Evolutionary conservation across 352 stramenopile genomes (phyloP).

Genomic region (Phytophthora cajani): DNA sequence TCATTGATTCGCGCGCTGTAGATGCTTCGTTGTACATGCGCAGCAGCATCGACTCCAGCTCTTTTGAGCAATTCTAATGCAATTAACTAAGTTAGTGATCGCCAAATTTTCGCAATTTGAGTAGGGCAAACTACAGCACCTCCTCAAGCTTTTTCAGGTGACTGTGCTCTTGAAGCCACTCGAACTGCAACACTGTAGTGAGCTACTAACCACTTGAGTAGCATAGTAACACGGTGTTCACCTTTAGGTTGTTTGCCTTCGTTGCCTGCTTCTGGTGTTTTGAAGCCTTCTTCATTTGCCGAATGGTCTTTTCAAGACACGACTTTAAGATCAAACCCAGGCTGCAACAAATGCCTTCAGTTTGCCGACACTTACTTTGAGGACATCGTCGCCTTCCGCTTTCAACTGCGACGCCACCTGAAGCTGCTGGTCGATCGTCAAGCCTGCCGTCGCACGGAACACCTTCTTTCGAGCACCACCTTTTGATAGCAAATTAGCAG

Average conservation of each 20-base stretch:
- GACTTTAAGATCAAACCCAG: not conserved
- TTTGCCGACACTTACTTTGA: conserved; percentile 45
- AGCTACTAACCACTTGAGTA: not conserved
- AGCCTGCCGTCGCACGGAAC: conserved; percentile 69
- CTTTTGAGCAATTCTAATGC: conserved; percentile 56
- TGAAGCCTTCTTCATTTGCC: conserved; percentile 68
- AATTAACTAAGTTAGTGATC: not conserved
- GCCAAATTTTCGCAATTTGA: not conserved
- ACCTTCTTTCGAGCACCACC: conserved; percentile 53
- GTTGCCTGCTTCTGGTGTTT: conserved; percentile 66
- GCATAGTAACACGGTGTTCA: conserved; percentile 6
- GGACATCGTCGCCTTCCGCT: conserved; percentile 51
- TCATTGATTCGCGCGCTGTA: conserved; percentile 31
- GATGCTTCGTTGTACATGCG: conserved; percentile 73
- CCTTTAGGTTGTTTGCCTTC: conserved; percentile 69
- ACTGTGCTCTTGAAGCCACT: conserved; percentile 74
- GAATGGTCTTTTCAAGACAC: conserved; percentile 48
- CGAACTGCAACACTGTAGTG: conserved; percentile 41
- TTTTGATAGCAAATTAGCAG: conserved; percentile 10
- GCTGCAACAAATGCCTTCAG: not conserved
- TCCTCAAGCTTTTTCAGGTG: conserved; percentile 73
- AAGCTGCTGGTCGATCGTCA: conserved; percentile 72
- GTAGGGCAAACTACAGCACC: conserved; percentile 20
- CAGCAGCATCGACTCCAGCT: conserved; percentile 70
- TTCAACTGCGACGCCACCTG: conserved; percentile 61